A percentile compares a stretch with the other conserved stretches of the same genome.
These are phyloP conservation scores for Ceratocystiopsis minuta DNA, from an alignment of 2,329 filamentous ascomycete genomes.

Conservation along the genomic window DNA sequence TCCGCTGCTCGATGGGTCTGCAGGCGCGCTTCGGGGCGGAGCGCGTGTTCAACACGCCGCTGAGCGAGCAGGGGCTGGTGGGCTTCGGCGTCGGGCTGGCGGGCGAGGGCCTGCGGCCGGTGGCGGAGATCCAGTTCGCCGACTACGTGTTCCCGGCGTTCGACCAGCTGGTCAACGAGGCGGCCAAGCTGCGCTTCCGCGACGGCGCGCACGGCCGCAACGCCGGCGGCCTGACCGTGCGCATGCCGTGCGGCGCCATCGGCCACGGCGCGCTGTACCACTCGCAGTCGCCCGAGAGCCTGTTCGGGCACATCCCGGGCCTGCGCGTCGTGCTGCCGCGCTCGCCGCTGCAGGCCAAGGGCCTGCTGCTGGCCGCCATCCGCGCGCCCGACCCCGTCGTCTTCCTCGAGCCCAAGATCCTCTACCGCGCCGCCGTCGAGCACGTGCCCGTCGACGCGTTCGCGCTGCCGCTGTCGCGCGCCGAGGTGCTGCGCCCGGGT, in stretches of 20 bases:
- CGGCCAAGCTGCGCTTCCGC: constrained; percentile 71
- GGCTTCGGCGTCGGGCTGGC: constrained; percentile 86
- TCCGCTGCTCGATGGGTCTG: constrained; percentile 82
- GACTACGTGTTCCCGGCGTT: constrained; percentile 90
- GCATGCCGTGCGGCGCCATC: constrained; percentile 82
- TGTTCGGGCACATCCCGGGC: constrained; percentile 79
- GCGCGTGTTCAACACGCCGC: constrained; percentile 87
- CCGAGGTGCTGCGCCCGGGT: constrained; percentile 66
- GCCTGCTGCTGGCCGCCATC: constrained; percentile 60
- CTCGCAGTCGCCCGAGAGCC: constrained; percentile 71
- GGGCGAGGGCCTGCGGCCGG: constrained; percentile 76
- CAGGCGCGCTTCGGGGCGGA: constrained; percentile 73
- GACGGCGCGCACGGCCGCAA: constrained; percentile 39
- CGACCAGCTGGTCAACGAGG: constrained; percentile 87
- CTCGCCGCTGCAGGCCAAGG: constrained; percentile 76
- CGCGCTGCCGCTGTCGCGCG: constrained; percentile 68
- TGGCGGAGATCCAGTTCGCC: constrained; percentile 91
- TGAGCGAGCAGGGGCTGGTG: constrained; percentile 86
- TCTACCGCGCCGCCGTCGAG: constrained; percentile 82
- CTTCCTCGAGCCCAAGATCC: constrained; percentile 86
- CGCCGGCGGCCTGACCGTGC: constrained; percentile 64
- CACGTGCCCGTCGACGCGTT: constrained; percentile 72
- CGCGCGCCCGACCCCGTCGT: constrained; percentile 71
- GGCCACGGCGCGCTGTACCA: constrained; percentile 81
- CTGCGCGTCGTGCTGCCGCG: constrained; percentile 72